Percentiles rank a stretch among this genome's conserved stretches.
Conservation (phyloP, 768 basidiomycete genomes). For the Tricholoma bakamatsutake region DNA sequence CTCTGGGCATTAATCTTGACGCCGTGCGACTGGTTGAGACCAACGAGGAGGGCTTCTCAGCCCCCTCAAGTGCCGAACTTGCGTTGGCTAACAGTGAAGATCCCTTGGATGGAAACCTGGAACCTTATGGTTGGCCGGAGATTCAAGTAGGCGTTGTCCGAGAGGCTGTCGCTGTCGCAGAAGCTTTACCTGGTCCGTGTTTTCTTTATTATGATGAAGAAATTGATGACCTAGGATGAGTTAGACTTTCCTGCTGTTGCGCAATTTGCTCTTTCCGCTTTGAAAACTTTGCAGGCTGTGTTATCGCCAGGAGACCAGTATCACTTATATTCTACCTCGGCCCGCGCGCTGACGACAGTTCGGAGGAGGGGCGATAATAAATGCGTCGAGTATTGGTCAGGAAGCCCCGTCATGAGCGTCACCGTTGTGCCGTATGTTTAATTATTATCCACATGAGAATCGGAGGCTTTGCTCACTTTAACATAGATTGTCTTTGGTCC, state of each 20-base stretch:
- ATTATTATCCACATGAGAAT: slow-evolving; percentile 1
- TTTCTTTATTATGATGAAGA: not conserved
- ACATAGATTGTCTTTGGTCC: slow-evolving; percentile 60
- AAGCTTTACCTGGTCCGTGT: slow-evolving; percentile 78
- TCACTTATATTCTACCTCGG: slow-evolving; percentile 67
- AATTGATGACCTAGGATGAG: slow-evolving; percentile 5
- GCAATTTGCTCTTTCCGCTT: slow-evolving; percentile 82
- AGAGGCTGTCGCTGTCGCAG: slow-evolving; percentile 88
- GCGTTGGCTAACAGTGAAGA: slow-evolving; percentile 30
- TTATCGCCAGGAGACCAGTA: slow-evolving; percentile 75
- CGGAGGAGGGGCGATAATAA: slow-evolving; percentile 71
- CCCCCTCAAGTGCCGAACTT: not conserved
- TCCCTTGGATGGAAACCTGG: slow-evolving; percentile 33
- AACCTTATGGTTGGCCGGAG: slow-evolving; percentile 88
- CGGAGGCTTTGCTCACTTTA: slow-evolving; percentile 3
- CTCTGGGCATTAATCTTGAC: slow-evolving; percentile 79
- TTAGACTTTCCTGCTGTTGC: slow-evolving; percentile 82
- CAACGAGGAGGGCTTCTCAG: slow-evolving; percentile 10
- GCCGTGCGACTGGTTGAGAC: slow-evolving; percentile 49
- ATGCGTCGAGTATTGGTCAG: slow-evolving; percentile 82
- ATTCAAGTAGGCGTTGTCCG: slow-evolving; percentile 90
- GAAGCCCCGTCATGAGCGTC: slow-evolving; percentile 72
- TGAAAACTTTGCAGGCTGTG: slow-evolving; percentile 66
- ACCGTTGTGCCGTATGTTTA: slow-evolving; percentile 65
- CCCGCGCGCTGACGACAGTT: slow-evolving; percentile 67